Evolutionary conservation across 495 filamentous ascomycete genomes (phyloP), one percentile per base, ranked within the genome.

Genomic region (Cryomyces minteri): DNA sequence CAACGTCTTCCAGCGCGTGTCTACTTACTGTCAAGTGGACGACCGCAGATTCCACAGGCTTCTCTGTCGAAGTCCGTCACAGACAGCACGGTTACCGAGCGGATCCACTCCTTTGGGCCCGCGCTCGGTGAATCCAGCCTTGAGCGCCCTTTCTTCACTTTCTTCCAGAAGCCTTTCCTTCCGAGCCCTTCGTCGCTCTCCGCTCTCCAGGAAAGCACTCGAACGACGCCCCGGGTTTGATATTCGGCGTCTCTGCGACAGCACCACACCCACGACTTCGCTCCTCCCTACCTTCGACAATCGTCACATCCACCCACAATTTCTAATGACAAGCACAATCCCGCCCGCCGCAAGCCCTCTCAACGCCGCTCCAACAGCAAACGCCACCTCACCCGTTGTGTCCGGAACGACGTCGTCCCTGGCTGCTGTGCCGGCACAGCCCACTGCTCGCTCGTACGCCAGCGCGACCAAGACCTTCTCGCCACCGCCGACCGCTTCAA

Each of bases 391-490:
- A 48, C 57, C 76, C 65, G 68, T 77, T 64, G 62, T 69, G 52
- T 70, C 71, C 66, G 76, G 69, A 64, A 67, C 70, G 60, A 68
- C 76, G 53, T 65, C 74, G 57, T 63, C 76, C 48, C 62, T 73
- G 62, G 68, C 74, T 62, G 67, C 72, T 65, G 80, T 75, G 59
- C 78, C 80, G 76, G 63, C 64, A 58, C 60, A 65, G 54, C 56
- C 64, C 57, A 61, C 69, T 61, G 63, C 65, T 55, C 65, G 61
- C 55, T 76, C 74, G 50, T 79, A 79, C 74, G 76, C 76, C 57
- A 72, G 61, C 69, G 82, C 84, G 66, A 79, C 77, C 57, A 87
- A 86, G 70, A 88, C 82, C 72, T 65, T 72, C 48, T 65, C 71
- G 49, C 69, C 72, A 59, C 71, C 76, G 49, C 71, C 78, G 64